Percentiles rank a stretch among this genome's conserved stretches.
Evolutionary conservation across 768 basidiomycete species (phyloP).

Genomic region (Zangia roseola): DNA sequence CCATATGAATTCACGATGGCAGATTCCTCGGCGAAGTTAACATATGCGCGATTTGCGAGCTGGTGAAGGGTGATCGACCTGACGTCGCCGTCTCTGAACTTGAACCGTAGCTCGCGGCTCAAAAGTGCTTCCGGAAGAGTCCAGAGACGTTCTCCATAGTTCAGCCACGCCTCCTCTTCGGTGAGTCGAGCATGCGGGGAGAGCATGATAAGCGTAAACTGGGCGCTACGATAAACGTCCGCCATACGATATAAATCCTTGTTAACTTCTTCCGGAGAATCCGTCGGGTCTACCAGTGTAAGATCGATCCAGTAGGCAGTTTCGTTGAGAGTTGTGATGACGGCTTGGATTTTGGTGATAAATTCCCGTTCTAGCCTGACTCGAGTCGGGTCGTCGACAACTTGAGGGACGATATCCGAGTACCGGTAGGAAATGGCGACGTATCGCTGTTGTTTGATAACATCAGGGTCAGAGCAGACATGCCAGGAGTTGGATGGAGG

Average conservation of each 20-base stretch:
- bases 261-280: constrained; percentile 1
- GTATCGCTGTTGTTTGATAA: constrained; percentile 14
- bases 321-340: constrained; percentile 5
- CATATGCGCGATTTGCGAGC: constrained; percentile 24
- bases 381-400: neutral
- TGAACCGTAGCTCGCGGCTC: constrained; percentile 20
- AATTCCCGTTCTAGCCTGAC: neutral
- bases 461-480: neutral
- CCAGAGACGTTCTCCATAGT: constrained; percentile 25
- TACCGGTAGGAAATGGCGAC: constrained; percentile 19
- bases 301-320: constrained; percentile 26
- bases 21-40: constrained; percentile 13
- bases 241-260: constrained; percentile 25
- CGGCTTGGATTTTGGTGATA: neutral
- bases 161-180: constrained; percentile 11
- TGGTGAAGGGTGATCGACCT: constrained; percentile 20
- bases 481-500: neutral
- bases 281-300: neutral
- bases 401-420: constrained; percentile 4
- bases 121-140: constrained; percentile 23
- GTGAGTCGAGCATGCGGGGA: neutral
- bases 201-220: constrained; percentile 26
- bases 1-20: constrained; percentile 22
- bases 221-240: constrained; percentile 19
- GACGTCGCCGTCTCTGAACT: constrained; percentile 11